These are phyloP conservation scores for Leishmania lainsoni DNA, from an alignment of 208 protist species.

Conservation along the genomic window DNA sequence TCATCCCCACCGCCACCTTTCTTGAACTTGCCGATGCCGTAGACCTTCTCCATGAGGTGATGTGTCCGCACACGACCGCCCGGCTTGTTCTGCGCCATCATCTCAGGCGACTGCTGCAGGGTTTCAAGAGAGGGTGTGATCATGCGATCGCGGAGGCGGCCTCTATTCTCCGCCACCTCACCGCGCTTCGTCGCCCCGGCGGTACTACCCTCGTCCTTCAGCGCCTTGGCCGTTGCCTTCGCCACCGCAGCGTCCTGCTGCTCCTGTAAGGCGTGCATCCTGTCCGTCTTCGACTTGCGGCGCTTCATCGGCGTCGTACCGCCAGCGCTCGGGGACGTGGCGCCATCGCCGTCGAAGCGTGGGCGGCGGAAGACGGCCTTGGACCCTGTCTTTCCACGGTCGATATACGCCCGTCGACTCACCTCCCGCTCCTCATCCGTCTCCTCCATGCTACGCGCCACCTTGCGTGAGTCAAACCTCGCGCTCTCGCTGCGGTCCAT, in stretches of 20 bases:
- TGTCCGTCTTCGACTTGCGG: constrained; percentile 68
- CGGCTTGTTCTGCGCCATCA: constrained; percentile 44
- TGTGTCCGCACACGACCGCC: constrained; percentile 39
- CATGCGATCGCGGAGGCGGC: constrained; percentile 61
- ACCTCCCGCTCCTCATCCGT: constrained; percentile 81
- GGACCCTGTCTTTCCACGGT: constrained; percentile 84
- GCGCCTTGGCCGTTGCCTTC: constrained; percentile 28
- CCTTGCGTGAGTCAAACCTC: constrained; percentile 49
- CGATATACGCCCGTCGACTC: constrained; percentile 85
- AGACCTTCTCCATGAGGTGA: constrained; percentile 64
- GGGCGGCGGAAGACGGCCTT: constrained; percentile 77
- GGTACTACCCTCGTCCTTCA: constrained; percentile 38
- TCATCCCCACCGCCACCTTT: constrained; percentile 48
- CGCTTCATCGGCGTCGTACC: constrained; percentile 46
- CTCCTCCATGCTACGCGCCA: constrained; percentile 89
- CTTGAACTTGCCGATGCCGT: constrained; percentile 73
- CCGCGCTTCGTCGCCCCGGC: constrained; percentile 47
- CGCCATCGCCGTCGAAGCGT: constrained; percentile 35
- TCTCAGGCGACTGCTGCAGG: constrained; percentile 54
- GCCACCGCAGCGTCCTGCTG: constrained; percentile 71
- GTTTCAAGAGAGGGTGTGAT: constrained; percentile 62
- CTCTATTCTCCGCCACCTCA: constrained; percentile 41
- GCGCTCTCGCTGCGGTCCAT: constrained; percentile 75
- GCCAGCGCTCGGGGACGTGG: constrained; percentile 9
- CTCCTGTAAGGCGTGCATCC: constrained; percentile 73